Evolutionary conservation across 2,329 filamentous ascomycete species (phyloP).

Genomic region (Rutstroemia sp.): DNA sequence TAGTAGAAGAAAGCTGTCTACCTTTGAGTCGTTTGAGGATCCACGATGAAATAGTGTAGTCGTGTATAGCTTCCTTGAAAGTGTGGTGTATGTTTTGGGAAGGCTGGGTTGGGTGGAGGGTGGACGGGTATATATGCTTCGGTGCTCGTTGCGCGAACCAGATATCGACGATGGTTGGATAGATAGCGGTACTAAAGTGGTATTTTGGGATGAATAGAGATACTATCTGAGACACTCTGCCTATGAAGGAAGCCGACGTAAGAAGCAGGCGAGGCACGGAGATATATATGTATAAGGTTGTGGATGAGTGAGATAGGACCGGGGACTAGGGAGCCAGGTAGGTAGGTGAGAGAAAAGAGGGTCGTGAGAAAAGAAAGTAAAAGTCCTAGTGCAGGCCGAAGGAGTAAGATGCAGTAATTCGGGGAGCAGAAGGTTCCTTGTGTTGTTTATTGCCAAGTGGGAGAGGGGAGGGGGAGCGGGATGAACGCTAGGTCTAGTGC

Average conservation of each 20-base stretch:
- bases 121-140: not conserved
- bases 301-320: not conserved
- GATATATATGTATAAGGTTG: constrained; percentile 15
- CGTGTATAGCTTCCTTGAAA: constrained; percentile 2
- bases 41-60: constrained; percentile 10
- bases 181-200: not conserved
- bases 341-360: not conserved
- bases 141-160: not conserved
- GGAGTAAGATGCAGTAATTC: constrained; percentile 24
- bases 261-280: constrained; percentile 12
- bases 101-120: not conserved
- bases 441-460: constrained; percentile 9
- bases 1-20: constrained; percentile 8
- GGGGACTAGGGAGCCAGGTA: too few relatives aligned
- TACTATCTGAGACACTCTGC: constrained; percentile 22
- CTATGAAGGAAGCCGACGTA: constrained; percentile 13
- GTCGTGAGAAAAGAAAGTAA: constrained; percentile 10
- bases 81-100: constrained; percentile 1
- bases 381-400: constrained; percentile 3
- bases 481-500: not conserved
- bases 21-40: constrained; percentile 13
- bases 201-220: constrained; percentile 13
- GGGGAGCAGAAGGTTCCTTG: constrained; percentile 10
- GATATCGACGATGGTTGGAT: constrained; percentile 1
- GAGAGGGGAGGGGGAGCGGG: not conserved